Base-by-base conservation (phyloP, 1,284 basidiomycete species). In the Athelia sp. region DNA sequence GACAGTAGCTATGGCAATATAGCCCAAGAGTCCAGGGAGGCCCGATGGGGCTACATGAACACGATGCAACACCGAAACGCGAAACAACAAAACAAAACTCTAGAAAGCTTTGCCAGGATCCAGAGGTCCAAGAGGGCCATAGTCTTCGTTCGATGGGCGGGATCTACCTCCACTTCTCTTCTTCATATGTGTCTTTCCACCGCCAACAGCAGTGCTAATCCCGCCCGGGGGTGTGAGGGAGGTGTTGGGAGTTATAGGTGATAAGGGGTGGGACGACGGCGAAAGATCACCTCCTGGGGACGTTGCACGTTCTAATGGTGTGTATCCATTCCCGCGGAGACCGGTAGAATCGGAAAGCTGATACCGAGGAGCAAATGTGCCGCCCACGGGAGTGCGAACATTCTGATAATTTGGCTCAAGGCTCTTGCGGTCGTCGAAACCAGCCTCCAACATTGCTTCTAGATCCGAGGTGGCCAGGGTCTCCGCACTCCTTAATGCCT, bases 371-470 rank as follows among this genome's bases (percentile, higher is more conserved):
- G 71, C 63, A 50, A 72, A 66, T 50, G 69, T 60, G 47, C 72
- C 62, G 45, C 62, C 57, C 11, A 72, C 67, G 22, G 74, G 73
- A 23, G 75, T 70, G 47, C 66, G 67, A 2, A 48, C 46, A 10
- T 52, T 45, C 23, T 22, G 18, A 22, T 26, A 26, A 11, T 10
- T 23, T 44, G 43, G 4, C 43, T 54, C 51, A 51, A 55, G 22
- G 53, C 61, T 36, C 51, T 79, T 68, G 52, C 71, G 65, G 52
- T 91, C 87, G 55, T 93, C 90, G 65, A 93, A 96, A 3, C 93
- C 93, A 47, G 73, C 73, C 57, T 97, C 90, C 45, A 97, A 74
- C 79, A 96, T 93, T 23, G 89, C 89, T 62, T 93, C 88, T 56
- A 97, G 72, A 61, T 95, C 90, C 23, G 82, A 76, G 54, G 75